Conservation (phyloP, 208 protist species). For the Leishmania guyanensis region DNA sequence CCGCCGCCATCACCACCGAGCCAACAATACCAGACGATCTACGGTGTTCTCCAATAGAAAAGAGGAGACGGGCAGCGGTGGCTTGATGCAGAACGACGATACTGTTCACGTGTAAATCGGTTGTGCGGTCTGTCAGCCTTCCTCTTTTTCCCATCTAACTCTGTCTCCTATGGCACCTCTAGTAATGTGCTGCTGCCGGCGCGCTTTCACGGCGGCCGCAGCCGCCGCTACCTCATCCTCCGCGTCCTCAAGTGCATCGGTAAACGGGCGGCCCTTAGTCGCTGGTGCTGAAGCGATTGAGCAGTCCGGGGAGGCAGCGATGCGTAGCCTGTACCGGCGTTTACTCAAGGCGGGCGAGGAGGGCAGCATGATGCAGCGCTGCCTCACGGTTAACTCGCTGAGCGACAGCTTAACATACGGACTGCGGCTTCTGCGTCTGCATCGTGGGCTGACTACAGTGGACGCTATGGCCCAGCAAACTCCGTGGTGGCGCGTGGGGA, state of each 20-base stretch:
- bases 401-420: conserved; percentile 60
- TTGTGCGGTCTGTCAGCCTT: neutral
- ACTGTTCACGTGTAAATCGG: neutral
- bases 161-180: neutral
- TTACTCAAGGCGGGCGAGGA: conserved; percentile 80
- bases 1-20: neutral
- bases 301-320: conserved; percentile 5
- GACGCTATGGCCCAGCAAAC: conserved; percentile 35
- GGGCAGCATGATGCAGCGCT: conserved; percentile 63
- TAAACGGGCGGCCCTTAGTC: neutral
- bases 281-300: neutral
- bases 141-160: neutral
- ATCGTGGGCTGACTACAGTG: conserved; percentile 65
- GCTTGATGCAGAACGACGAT: neutral
- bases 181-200: conserved; percentile 7
- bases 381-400: conserved; percentile 54
- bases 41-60: neutral
- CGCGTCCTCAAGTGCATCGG: conserved; percentile 6
- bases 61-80: neutral
- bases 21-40: neutral
- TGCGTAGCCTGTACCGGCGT: conserved; percentile 70
- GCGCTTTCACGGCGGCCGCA: neutral
- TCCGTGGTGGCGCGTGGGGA: conserved; percentile 38
- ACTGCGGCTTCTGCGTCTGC: conserved; percentile 58
- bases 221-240: neutral